Percentiles rank a stretch among this genome's conserved stretches.
Evolutionary conservation across 1,284 basidiomycete species (phyloP).

Genomic region (Rhodofomes roseus): DNA sequence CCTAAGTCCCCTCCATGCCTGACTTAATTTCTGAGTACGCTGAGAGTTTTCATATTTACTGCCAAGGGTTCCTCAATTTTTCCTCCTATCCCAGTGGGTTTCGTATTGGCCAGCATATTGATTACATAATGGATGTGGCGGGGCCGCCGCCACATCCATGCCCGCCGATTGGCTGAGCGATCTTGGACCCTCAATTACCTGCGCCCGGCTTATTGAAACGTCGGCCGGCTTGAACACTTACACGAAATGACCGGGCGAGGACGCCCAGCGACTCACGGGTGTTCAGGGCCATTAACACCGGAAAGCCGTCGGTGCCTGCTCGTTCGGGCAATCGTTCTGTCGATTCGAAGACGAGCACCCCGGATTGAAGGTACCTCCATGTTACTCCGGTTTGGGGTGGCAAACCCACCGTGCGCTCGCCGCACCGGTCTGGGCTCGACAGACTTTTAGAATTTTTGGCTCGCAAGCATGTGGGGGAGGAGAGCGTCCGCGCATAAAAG

Average conservation of each 20-base stretch:
- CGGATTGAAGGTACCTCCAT: background rate
- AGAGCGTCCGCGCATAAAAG: background rate
- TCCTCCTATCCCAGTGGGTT: background rate
- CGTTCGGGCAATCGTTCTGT: background rate
- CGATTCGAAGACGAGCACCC: background rate
- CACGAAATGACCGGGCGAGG: background rate
- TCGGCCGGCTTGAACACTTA: background rate
- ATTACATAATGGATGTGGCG: background rate
- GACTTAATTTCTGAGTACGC: too few relatives aligned
- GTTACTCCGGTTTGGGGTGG: background rate
- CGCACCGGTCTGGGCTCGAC: background rate
- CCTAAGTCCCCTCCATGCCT: background rate
- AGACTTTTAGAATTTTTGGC: background rate
- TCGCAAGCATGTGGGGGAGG: background rate
- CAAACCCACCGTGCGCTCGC: background rate
- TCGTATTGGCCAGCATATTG: background rate
- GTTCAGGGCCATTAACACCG: background rate
- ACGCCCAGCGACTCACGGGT: background rate
- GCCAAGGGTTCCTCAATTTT: background rate
- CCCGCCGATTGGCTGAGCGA: background rate
- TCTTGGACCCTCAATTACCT: background rate
- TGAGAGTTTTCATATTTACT: background rate
- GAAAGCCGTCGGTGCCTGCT: background rate
- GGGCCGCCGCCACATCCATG: background rate
- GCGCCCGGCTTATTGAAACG: background rate